Conservation (phyloP, 352 stramenopile genomes). For the Pythium utonaiense region DNA sequence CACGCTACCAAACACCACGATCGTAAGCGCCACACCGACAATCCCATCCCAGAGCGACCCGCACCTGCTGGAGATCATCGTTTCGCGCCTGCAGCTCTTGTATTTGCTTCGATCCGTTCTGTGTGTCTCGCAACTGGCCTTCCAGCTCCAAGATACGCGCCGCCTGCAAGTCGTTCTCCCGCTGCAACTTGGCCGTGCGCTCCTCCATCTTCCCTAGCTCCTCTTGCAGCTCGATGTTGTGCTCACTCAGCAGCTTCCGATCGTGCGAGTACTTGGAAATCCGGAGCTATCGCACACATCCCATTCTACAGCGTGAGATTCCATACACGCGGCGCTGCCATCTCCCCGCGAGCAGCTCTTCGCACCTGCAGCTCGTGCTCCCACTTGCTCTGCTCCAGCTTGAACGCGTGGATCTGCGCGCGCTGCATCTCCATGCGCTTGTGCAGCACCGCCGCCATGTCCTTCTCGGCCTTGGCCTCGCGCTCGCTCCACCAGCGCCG, state of each 20-base stretch:
- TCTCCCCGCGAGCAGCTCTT: neutral
- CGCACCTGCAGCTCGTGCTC: conserved; percentile 67
- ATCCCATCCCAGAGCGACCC: neutral
- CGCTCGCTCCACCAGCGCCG: conserved; percentile 59
- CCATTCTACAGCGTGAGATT: neutral
- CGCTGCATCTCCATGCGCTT: conserved; percentile 71
- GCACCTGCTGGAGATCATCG: conserved; percentile 41
- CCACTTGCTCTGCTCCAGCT: conserved; percentile 81
- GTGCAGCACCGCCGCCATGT: conserved; percentile 46
- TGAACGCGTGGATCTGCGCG: conserved; percentile 71
- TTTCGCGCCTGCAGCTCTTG: conserved; percentile 36
- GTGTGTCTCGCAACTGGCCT: conserved; percentile 41
- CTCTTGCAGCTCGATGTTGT: conserved; percentile 78
- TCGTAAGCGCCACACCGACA: neutral
- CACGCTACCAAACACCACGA: conserved; percentile 29
- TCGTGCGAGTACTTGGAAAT: conserved; percentile 79
- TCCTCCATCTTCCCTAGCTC: conserved; percentile 47
- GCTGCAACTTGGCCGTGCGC: conserved; percentile 38
- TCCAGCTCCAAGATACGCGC: conserved; percentile 64
- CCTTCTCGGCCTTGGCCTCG: conserved; percentile 48
- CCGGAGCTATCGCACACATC: conserved; percentile 36
- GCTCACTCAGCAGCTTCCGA: conserved; percentile 71
- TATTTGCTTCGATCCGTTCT: conserved; percentile 37
- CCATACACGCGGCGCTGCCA: neutral
- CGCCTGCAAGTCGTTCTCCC: conserved; percentile 55